Evolutionary conservation across 2,329 filamentous ascomycete genomes (phyloP), one percentile per base, ranked within the genome.

Genomic region (Aureobasidium leucospermi): DNA sequence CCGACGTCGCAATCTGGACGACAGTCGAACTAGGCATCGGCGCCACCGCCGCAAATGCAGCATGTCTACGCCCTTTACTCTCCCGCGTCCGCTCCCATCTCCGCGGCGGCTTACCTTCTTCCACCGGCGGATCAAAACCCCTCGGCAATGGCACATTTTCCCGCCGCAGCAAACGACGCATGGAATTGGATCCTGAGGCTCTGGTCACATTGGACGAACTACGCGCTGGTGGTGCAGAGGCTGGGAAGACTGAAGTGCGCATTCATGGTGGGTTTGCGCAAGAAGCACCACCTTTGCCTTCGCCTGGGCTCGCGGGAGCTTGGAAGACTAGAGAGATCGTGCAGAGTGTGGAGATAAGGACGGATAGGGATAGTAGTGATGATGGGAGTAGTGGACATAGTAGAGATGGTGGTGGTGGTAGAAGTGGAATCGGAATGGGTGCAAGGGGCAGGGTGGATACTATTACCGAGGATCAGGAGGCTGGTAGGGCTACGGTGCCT

Each of bases 61-160:
- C 78, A 6, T 79, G 77, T 1, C 71, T 80, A 2, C 75, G 77
- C 1, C 79, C 79, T 1, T 71, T 82, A 0, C 71, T 81, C 19
- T 57, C 53, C 1, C 32, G 19, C 8, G n/a, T 57, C 41, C 53
- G 53, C 31, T 6, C 28, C 1, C 32, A 39, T 15, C 28, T 47
- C 4, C 45, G 28, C 9, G 53, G 53, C 32, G 43, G 42, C 6
- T 9, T 34, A 1, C 36, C 53, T 5, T 38, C 42, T 0, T 15
- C 43, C 9, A 31, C 53, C 3, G 42, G 41, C 34, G n/a, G 28
- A 15, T 46, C 42, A 8, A 29, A n/a, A 45, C 52, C 29, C 10
- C 39, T 45, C 1, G 39, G 47, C 16, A 15, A 15, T 13, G 13
- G 16, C 15, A 53, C 49, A 0, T 4, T 42, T 15, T 42, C 36